Percentiles rank a stretch among this genome's conserved stretches.
Evolutionary conservation across 2,329 filamentous ascomycete species (phyloP).

Genomic region (Talaromyces amestolkiae): DNA sequence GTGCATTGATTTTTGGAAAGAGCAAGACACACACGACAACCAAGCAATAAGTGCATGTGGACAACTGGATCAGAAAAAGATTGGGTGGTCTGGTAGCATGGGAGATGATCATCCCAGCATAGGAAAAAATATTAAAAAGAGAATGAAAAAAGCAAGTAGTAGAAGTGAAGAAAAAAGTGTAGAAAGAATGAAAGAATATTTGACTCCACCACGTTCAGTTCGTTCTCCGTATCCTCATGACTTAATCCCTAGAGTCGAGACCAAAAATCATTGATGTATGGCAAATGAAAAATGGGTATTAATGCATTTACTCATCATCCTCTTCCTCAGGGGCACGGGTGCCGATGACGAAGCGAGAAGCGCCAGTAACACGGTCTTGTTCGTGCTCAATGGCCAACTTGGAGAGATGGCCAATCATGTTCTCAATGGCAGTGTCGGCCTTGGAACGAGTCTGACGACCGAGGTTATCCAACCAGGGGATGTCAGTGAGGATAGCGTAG

Average conservation of each 20-base stretch:
- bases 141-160: neutral
- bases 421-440: constrained; percentile 54
- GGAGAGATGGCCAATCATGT: constrained; percentile 52
- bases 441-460: constrained; percentile 52
- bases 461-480: constrained; percentile 50
- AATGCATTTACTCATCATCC: constrained; percentile 41
- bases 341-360: constrained; percentile 45
- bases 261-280: constrained; percentile 16
- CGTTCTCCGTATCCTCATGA: constrained; percentile 14
- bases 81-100: constrained; percentile 1
- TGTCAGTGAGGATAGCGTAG: constrained; percentile 50
- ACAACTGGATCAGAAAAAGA: neutral
- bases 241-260: constrained; percentile 11
- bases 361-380: constrained; percentile 44
- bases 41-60: constrained; percentile 8
- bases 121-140: neutral
- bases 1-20: constrained; percentile 10
- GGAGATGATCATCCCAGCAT: constrained; percentile 7
- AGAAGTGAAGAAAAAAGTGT: neutral
- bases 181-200: constrained; percentile 9
- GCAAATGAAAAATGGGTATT: constrained; percentile 6
- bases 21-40: constrained; percentile 12
- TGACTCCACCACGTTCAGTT: constrained; percentile 14
- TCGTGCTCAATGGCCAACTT: constrained; percentile 54
- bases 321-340: constrained; percentile 44